Conservation (phyloP, 139 green algal genomes). For the Pseudopediastrum boryanum region DNA sequence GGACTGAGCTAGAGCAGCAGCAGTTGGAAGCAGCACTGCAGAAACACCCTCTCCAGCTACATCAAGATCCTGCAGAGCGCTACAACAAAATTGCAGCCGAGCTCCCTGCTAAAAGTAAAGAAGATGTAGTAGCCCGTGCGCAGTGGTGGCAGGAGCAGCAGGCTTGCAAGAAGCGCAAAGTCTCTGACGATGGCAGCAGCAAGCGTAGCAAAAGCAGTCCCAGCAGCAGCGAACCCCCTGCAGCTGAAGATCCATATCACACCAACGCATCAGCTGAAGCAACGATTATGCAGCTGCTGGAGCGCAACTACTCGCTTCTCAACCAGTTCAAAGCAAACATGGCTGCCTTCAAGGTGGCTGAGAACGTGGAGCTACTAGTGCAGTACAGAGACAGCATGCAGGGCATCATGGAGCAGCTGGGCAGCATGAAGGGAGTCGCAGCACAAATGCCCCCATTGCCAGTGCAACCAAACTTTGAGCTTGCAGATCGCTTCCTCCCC, state of each 20-base stretch:
- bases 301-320: conserved; percentile 72
- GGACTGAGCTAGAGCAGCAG: conserved; percentile 2
- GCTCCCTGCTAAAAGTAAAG: too few species aligned
- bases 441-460: conserved; percentile 87
- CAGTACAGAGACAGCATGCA: conserved; percentile 86
- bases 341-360: conserved; percentile 64
- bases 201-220: too few species aligned
- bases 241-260: too few species aligned
- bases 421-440: conserved; percentile 71
- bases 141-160: background rate
- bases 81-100: too few species aligned
- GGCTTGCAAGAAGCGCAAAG: conserved; percentile 16
- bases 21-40: too few species aligned
- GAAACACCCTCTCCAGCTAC: too few species aligned
- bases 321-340: conserved; percentile 68
- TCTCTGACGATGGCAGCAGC: too few species aligned
- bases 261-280: background rate
- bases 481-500: conserved; percentile 68
- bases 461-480: conserved; percentile 75
- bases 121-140: too few species aligned
- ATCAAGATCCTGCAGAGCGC: too few species aligned
- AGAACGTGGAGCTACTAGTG: conserved; percentile 87
- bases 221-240: too few species aligned
- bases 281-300: conserved; percentile 52
- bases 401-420: conserved; percentile 75